A percentile compares a stretch with the other conserved stretches of the same genome.
These are phyloP conservation scores for Phanerodontia chrysosporium DNA, from an alignment of 768 basidiomycete genomes.

Conservation along the genomic window DNA sequence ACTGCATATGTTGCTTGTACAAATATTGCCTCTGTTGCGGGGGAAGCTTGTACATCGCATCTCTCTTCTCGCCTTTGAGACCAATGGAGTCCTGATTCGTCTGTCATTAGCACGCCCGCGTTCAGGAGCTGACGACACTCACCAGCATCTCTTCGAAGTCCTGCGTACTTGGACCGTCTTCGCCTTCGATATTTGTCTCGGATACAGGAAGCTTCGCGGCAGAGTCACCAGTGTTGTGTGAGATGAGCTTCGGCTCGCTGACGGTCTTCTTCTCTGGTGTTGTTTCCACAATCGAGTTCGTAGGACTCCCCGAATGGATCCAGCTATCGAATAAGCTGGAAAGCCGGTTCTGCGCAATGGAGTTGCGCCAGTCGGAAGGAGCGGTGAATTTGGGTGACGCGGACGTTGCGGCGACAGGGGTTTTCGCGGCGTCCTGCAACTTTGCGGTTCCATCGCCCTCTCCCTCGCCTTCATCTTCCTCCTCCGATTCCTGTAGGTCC, in stretches of 20 bases:
- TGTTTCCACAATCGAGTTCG: conserved; percentile 33
- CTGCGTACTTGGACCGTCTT: conserved; percentile 9
- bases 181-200: conserved; percentile 25
- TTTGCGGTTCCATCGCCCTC: conserved; percentile 63
- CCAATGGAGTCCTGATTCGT: conserved; percentile 75
- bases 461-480: conserved; percentile 33
- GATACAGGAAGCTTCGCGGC: conserved; percentile 11
- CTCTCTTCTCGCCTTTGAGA: conserved; percentile 65
- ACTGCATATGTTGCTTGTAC: conserved; percentile 49
- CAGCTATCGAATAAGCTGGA: conserved; percentile 67
- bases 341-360: conserved; percentile 54
- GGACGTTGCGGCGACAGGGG: conserved; percentile 12
- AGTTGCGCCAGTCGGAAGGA: conserved; percentile 47
- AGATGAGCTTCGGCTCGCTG: conserved; percentile 65
- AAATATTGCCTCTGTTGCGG: conserved; percentile 63
- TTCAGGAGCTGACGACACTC: conserved; percentile 22
- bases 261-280: conserved; percentile 49
- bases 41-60: conserved; percentile 58
- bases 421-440: conserved; percentile 31
- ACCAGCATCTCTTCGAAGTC: conserved; percentile 72
- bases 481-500: conserved; percentile 46
- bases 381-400: conserved; percentile 14
- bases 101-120: too few relatives aligned
- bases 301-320: conserved; percentile 42
- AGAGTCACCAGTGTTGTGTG: conserved; percentile 37